Evolutionary conservation across 208 protist species (phyloP), one percentile per base, ranked within the genome.

Genomic region (Zelonia costaricensis): DNA sequence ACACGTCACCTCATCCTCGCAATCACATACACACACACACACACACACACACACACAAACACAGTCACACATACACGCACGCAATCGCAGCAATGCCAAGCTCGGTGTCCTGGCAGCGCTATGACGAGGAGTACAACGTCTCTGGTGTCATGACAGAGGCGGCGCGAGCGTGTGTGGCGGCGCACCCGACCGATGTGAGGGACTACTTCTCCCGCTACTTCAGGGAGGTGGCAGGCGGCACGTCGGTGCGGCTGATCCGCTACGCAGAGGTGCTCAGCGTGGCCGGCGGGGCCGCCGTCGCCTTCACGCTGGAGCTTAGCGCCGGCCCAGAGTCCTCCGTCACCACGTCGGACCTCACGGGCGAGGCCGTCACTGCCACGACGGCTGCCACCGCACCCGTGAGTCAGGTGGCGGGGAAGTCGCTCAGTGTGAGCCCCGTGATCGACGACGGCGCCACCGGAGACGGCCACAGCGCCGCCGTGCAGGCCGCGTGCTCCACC

Each of bases 201-300:
- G 84, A 86, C 40, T 94, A 81, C 52, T 77, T 94, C 28, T 73
- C 80, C 1, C 62, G 63, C 31, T 91, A 92, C 74, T 94, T 94
- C 56, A 68, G 62, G 0, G 54, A 77, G 43, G 74, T 76, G 16
- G 74, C 74, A 2, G 60, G 56, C 7, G 77, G 77, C 12, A 78
- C 80, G n/a, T 57, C 51, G 2, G 70, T 82, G 15, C 62, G 84
- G 36, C 18, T 7, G 44, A 63, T 80, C 23, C 23, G n/a, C 18
- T 82, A 58, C 40, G 44, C 45, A 20, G 66, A 54, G 36, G 47
- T 83, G 39, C 44, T 80, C 18, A 69, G 48, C 71, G 63, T 43
- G 62, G 38, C 44, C 35, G 61, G 44, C 9, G 71, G 59, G 12
- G 27, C 43, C 20, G 69, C 66, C n/a, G 0, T 87, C 12, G 25